phyloP scores from a whole-genome alignment of 768 basidiomycete genomes.

The Holtermanniella nyarrowii region DNA sequence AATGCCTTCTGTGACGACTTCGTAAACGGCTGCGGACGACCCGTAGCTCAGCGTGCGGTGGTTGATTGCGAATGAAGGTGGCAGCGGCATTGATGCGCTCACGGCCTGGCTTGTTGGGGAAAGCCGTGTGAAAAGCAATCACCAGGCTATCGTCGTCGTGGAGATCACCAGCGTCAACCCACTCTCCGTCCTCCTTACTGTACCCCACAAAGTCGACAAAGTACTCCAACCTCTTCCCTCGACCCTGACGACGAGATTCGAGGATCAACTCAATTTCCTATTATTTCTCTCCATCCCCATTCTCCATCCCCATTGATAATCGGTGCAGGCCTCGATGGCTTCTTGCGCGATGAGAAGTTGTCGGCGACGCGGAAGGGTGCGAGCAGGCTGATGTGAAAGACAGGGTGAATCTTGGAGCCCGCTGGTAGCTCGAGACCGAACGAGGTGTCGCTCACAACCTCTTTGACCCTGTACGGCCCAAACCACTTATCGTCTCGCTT shows the following conservation, averaged over 20 bases:
- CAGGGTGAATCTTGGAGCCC: constrained; percentile 11
- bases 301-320: background rate
- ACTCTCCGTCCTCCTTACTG: constrained; percentile 15
- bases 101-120: constrained; percentile 14
- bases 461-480: constrained; percentile 17
- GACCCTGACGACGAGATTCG: constrained; percentile 14
- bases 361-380: background rate
- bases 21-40: too few relatives aligned
- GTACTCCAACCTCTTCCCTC: constrained; percentile 15
- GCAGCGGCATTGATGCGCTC: background rate
- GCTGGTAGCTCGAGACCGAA: constrained; percentile 14
- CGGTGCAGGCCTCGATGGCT: background rate
- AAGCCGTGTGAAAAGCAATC: constrained; percentile 12
- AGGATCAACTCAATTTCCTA: constrained; percentile 30
- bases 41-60: background rate
- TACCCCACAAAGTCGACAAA: constrained; percentile 27
- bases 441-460: background rate
- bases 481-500: constrained; percentile 19
- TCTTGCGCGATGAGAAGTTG: background rate
- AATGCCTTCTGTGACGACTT: too few relatives aligned
- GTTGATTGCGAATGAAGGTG: background rate
- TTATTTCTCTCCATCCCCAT: constrained; percentile 2
- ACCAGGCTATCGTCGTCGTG: constrained; percentile 30
- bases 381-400: constrained; percentile 19
- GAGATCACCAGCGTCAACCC: constrained; percentile 24